Base-by-base conservation (phyloP, 2,329 filamentous ascomycete species). In the Alternaria brassicicola region DNA sequence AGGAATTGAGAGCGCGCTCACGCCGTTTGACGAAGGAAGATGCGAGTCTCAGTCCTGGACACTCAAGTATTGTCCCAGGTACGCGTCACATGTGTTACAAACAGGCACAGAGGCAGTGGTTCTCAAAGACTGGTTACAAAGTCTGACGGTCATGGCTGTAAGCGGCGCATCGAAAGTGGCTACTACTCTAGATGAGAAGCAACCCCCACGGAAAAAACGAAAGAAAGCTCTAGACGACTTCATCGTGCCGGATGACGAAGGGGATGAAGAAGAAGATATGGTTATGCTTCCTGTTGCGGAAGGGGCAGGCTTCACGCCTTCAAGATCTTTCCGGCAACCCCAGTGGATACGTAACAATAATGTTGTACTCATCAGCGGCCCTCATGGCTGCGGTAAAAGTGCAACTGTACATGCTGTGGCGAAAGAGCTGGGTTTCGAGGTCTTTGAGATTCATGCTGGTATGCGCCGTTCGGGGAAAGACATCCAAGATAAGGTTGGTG, bases 371-470 rank as follows among this genome's bases (percentile, higher is more conserved):
- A 82, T 99, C 30, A 97, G 92, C 70, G 95, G 95, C 0, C 92
- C 94, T 3, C 84, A 91, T 65, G 95, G 95, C 0, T 94, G 90
- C 73, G 96, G 95, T 3, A 99, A 99, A 79, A 96, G 93, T 12
- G 93, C 96, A 6, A 88, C 93, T 1, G 90, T 97, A 0, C 93
- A 96, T 76, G 95, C 95, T 4, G 90, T 93, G 39, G 94, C 95
- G 4, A 94, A 91, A 70, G 94, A 99, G 77, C 83, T 98, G 15
- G 92, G 86, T 1, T 98, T 96, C 71, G 93, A 97, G 70, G 86
- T 99, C 1, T 99, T 99, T 66, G 95, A 99, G 77, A 93, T 99
- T 72, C 96, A 96, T 70, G 81, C 94, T 0, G 87, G 92, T 59
- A 92, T 87, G 65, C 88, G 93, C 49, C 85, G 95, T 61, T 96